These are phyloP conservation scores for Aspergillus sp. DNA, from an alignment of 2,329 filamentous ascomycete species.

Conservation along the genomic window DNA sequence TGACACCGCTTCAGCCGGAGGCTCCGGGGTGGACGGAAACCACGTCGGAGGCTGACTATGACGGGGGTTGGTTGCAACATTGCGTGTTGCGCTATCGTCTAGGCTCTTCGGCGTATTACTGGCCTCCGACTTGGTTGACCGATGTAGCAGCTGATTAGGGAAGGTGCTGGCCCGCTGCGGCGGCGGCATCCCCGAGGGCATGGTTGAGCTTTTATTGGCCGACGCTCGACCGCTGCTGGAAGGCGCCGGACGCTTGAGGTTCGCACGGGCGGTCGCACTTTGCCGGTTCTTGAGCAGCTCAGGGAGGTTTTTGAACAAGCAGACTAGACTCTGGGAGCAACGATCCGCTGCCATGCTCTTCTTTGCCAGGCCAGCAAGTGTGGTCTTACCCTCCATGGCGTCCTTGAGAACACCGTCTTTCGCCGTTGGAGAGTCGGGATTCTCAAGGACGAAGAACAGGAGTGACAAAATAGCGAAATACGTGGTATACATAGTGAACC, in stretches of 20 bases:
- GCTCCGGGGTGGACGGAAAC: constrained; percentile 30
- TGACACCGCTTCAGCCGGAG: constrained; percentile 32
- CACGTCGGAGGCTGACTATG: constrained; percentile 24
- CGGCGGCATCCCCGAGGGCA: constrained; percentile 22
- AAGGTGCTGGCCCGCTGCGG: constrained; percentile 45
- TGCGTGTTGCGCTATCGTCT: constrained; percentile 31
- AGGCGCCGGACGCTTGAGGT: constrained; percentile 52
- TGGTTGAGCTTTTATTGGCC: constrained; percentile 11
- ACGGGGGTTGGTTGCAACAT: constrained; percentile 22
- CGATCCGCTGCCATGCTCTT: constrained; percentile 87
- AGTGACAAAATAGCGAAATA: constrained; percentile 68
- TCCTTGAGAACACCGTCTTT: constrained; percentile 78
- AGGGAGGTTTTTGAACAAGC: constrained; percentile 81
- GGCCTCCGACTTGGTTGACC: constrained; percentile 27
- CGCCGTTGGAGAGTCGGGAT: constrained; percentile 61
- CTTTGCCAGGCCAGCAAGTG: constrained; percentile 75
- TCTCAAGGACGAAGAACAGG: constrained; percentile 66
- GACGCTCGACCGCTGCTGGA: constrained; percentile 21
- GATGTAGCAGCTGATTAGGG: constrained; percentile 35
- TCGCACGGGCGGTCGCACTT: constrained; percentile 48
- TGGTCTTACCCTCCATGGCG: constrained; percentile 79
- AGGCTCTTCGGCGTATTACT: constrained; percentile 32
- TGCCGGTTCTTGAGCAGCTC: constrained; percentile 64
- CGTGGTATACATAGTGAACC: constrained; percentile 70
- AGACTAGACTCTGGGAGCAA: constrained; percentile 73